These are phyloP conservation scores for Taxawa tesnikishii DNA, from an alignment of 2,329 filamentous ascomycete genomes.

Conservation along the genomic window DNA sequence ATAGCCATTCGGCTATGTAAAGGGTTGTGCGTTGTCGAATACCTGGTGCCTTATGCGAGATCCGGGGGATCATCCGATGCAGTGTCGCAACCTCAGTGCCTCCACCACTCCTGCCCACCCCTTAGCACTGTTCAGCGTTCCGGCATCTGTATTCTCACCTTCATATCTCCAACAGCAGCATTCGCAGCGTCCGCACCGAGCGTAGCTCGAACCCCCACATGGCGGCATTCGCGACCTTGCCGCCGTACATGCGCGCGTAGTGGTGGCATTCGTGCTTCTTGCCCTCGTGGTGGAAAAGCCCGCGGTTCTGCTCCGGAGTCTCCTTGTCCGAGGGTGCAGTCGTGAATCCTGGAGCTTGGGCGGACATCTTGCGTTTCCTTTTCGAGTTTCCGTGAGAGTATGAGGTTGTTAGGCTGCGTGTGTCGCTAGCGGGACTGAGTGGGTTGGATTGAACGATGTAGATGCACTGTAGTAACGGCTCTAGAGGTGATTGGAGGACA, in stretches of 20 bases:
- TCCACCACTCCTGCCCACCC: constrained; percentile 10
- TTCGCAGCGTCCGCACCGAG: constrained; percentile 17
- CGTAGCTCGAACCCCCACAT: constrained; percentile 16
- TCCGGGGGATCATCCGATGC: no score
- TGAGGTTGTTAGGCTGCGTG: no score
- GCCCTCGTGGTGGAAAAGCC: constrained; percentile 15
- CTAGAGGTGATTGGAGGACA: no score
- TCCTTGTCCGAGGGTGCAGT: constrained; percentile 14
- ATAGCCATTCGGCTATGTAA: no score
- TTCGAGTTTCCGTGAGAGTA: no score
- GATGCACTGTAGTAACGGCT: no score
- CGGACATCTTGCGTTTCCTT: constrained; percentile 15
- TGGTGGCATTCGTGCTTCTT: constrained; percentile 17
- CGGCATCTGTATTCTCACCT: constrained; percentile 7
- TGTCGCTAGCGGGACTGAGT: no score
- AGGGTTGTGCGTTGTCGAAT: no score
- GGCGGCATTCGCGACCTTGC: constrained; percentile 13
- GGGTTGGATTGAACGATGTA: no score
- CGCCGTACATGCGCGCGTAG: constrained; percentile 18
- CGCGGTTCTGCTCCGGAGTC: constrained; percentile 15
- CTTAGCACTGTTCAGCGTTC: not conserved
- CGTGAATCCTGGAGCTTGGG: constrained; percentile 9
- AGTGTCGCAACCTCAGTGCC: constrained; percentile 6
- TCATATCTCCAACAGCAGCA: constrained; percentile 16
- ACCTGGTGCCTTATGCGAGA: no score